Base-by-base conservation (phyloP, 257 asterid species). In the Agastache rugosa region DNA sequence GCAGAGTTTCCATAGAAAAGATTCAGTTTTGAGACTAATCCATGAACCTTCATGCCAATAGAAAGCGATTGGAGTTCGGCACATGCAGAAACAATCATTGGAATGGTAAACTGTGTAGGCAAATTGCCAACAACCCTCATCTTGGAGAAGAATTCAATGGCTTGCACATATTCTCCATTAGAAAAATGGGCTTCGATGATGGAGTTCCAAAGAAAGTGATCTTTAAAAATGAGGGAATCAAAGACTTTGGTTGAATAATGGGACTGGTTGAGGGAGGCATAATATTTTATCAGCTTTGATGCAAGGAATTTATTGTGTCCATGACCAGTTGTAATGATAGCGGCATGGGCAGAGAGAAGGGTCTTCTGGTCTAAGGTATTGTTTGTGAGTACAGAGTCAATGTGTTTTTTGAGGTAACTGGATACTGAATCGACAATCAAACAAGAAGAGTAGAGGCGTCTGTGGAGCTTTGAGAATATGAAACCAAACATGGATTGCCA, bases 161-260 rank as follows among this genome's bases (percentile, higher is more conserved):
- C 80, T 68, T 79, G 78, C 29, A 23, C 67, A 45, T 87, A 81
- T 48, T 69, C 54, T 3, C 87, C 87, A 74, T 84, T 89, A 14
- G 87, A 86, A 34, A 88, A 92, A 76, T 90, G 87, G 71, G 93
- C 88, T 85, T 92, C 85, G 79, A 90, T 89, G 34, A 92, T 79
- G 51, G 96, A 85, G 71, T 90, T 90, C 96, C 96, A 92, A 2
- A 90, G 87, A 76, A 90, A 92, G 51, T 72, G 82, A 83, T 88
- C 97, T 59, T 64, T 83, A 41, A 61, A 82, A 75, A 10, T 6
- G 56, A 84, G 68, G 72, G 80, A 85, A 69, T 79, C 71, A 70
- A 92, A 92, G 23, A 90, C 77, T 81, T 85, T 87, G 69, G 80
- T 65, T 25, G 90, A 85, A 72, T 67, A 71, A 23, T 76, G 71